These are phyloP conservation scores for Cylindrotheca closterium DNA, from an alignment of 108 stramenopile species.

Conservation along the genomic window DNA sequence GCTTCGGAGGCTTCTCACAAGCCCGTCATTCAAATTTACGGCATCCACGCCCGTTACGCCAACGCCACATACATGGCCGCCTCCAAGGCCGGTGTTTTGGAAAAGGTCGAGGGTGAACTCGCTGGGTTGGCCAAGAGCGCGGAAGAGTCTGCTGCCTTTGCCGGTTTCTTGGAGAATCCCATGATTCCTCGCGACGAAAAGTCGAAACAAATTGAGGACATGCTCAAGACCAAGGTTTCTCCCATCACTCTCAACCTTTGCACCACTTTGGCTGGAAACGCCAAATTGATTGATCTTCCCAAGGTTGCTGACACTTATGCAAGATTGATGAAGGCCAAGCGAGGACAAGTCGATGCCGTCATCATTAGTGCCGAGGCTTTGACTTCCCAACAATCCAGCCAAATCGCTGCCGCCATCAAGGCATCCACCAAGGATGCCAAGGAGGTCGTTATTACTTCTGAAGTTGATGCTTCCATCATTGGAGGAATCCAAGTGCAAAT, in stretches of 20 bases:
- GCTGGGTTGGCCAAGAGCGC: constrained; percentile 71
- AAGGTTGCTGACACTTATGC: constrained; percentile 76
- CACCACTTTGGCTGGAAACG: constrained; percentile 93
- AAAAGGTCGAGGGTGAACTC: constrained; percentile 87
- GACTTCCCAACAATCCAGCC: constrained; percentile 59
- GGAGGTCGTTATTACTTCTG: constrained; percentile 74
- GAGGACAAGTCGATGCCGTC: constrained; percentile 92
- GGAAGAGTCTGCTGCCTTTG: constrained; percentile 53
- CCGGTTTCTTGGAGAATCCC: constrained; percentile 84
- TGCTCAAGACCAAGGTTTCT: constrained; percentile 67
- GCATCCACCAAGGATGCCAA: constrained; percentile 66
- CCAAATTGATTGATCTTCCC: constrained; percentile 72
- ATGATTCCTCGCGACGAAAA: constrained; percentile 84
- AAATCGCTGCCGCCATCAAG: constrained; percentile 84
- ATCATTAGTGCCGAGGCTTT: constrained; percentile 87
- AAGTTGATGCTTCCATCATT: constrained; percentile 89
- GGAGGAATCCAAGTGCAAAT: constrained; percentile 97
- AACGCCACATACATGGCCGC: constrained; percentile 94
- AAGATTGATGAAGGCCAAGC: constrained; percentile 92
- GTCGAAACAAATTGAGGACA: constrained; percentile 49
- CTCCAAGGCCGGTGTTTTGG: constrained; percentile 76
- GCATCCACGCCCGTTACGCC: constrained; percentile 93
- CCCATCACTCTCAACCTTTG: constrained; percentile 86
- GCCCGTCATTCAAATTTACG: constrained; percentile 88
- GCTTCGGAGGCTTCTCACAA: constrained; percentile 55